Evolutionary conservation across 257 asterid species (phyloP), one percentile per base, ranked within the genome.

Genomic region (Nicotiana attenuata): DNA sequence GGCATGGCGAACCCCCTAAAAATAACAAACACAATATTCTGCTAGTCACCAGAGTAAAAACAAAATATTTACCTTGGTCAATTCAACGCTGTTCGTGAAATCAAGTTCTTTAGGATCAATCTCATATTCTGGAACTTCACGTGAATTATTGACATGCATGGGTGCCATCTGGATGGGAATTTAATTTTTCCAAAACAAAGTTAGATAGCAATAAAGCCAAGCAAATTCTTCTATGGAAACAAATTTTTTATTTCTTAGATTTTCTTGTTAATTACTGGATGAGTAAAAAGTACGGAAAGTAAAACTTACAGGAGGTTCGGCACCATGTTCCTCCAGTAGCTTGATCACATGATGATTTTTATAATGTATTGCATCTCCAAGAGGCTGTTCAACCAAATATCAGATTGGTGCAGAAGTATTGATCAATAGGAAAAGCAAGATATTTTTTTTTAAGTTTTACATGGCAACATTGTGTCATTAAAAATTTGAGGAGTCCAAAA

Each of bases 81-180:
- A 78, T 81, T 88, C 89, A 83, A 91, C 69, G 71, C 96, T 88
- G 90, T 83, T 82, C 33, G 97, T 89, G 83, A 96, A 96, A 90
- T 96, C 98, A 85, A 96, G 91, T 85, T 96, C 98, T 47, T 53
- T 77, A 38, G 97, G 94, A 83, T 85, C 86, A 83, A 94, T 96
- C 91, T 96, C 99, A 50, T 96, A 96, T 76, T 96, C 98, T 76
- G 99, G 99, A 52, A 96, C 96, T 61, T 96, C 91, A 65, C 92
- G 92, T 52, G 86, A 88, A 88, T 89, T 91, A 60, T 88, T 80
- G 53, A 94, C 98, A 68, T 92, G 97, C 98, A 94, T 94, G 22
- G 98, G 93, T 84, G 97, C 89, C 94, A 90, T 87, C 99, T 96
- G 83, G 67, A 65, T 24, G 81, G 50, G 64, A 77, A 76, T 26